phyloP scores from a whole-genome alignment of 306 rosid genomes.

The Arachis stenosperma region DNA sequence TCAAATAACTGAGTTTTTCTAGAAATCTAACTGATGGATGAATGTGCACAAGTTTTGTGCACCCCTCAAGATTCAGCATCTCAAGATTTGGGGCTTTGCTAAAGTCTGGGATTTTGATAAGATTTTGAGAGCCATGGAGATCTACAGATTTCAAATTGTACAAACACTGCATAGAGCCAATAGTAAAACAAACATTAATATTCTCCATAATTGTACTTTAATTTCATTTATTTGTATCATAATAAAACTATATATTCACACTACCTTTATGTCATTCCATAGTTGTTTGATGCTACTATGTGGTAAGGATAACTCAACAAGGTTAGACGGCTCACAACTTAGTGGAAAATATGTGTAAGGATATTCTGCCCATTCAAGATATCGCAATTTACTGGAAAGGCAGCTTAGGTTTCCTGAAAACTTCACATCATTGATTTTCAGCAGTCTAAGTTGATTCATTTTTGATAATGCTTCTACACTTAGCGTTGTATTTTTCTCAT shows the following conservation, averaged over 20 bases:
- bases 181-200: not conserved
- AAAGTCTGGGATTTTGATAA: not conserved
- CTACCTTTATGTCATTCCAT: conserved; percentile 31
- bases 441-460: not conserved
- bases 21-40: too few species aligned
- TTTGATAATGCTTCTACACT: not conserved
- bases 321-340: conserved; percentile 9
- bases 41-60: too few species aligned
- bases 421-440: not conserved
- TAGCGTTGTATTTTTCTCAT: not conserved
- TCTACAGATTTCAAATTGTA: not conserved
- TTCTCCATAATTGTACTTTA: not conserved
- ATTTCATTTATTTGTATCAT: not conserved
- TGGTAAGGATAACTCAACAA: conserved; percentile 8
- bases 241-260: not conserved
- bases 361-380: not conserved
- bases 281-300: conserved; percentile 9
- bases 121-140: not conserved
- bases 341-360: conserved; percentile 23
- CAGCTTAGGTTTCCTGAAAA: not conserved
- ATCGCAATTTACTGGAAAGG: not conserved
- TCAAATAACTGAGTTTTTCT: not conserved
- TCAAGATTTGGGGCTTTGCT: too few species aligned
- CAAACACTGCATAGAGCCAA: not conserved
- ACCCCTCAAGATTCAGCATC: too few species aligned